Base-by-base conservation (phyloP, 2,329 filamentous ascomycete genomes). In the Polytolypa hystricis region DNA sequence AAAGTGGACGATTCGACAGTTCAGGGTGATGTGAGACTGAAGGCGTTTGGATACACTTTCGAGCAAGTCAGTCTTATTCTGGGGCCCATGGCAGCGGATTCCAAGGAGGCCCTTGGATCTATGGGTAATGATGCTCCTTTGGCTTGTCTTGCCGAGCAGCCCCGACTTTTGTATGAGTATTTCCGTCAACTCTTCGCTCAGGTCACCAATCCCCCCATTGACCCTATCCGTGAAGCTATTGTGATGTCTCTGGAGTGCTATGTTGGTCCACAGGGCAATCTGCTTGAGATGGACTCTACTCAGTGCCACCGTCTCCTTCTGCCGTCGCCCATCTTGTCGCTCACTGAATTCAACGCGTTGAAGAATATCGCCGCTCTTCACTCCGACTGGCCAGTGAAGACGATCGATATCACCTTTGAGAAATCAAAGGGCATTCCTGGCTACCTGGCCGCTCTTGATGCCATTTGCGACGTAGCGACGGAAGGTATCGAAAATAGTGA, bases 211-310 rank as follows among this genome's bases (percentile, higher is more conserved):
- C 89, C 89, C 48, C 89, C 89, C 10, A 96, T 96, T 54, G 89
- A 96, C 55, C 89, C 89, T 20, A 96, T 96, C 51, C 76, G 89
- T 61, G 89, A 96, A 70, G 89, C 87, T 18, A 91, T 95, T 53
- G 89, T 96, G 61, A 96, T 96, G 89, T 95, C 89, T 38, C 67
- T 96, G 27, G 87, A 94, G 57, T 93, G 89, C 53, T 96, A 95
- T 56, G 84, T 96, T 49, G 89, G 89, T 33, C 89, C 89, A 30
- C 89, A 96, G 63, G 89, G 89, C 41, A 96, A 96, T 57, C 67
- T 96, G 40, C 70, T 95, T 19, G 87, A 94, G 64, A 95, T 96
- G 83, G 81, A 93, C 52, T 65, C 84, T 40, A 80, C 81, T 18
- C 89, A 96, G 61, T 95, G 87, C 60, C 80, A 81, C 48, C 77